Evolutionary conservation across 352 stramenopile species (phyloP), one percentile per base, ranked within the genome.

Genomic region (Pythium apleroticum): DNA sequence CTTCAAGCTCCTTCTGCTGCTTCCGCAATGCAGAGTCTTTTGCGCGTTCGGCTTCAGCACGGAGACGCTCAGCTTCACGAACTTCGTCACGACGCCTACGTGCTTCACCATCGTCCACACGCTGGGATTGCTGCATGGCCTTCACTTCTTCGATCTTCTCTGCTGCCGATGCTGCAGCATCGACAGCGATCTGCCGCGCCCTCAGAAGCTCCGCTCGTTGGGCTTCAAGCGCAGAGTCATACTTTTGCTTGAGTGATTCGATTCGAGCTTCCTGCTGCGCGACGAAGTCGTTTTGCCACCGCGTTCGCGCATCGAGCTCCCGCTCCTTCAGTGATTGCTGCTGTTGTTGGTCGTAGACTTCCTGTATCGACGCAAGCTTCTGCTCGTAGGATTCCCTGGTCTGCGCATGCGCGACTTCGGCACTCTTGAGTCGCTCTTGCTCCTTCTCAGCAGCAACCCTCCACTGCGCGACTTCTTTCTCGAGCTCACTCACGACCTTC

Each of bases 281-380:
- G 4, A 79, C 72, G 57, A 90, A 88, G 2, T 90, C 80, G 27
- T 88, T 89, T 33, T 92, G 78, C 84, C 84, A 92, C 3, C 76
- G 69, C 3, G 73, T 84, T 17, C 71, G 78, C 49, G 76, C 78
- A 27, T 92, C 81, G 0, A 88, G 52, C 50, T 90, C 84, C 25
- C 81, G 74, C 50, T 89, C 80, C 49, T 82, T 78, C 0, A 73
- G 65, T 11, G 60, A 75, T 61, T 90, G 78, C 19, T 78, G 76
- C n/a, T 57, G 76, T 28, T 86, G 77, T 15, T 83, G 75, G 19
- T 77, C 71, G 22, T 82, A 63, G 12, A 71, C 60, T 19, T 86
- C 75, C 64, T 88, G 74, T 41, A 90, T 52, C 0, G 72, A 64
- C 24, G 63, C 53, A 15, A 91, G 58, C 45, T 85, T 81, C n/a